phyloP scores from a whole-genome alignment of 1,139 yeast genomes.

The Sugiyamaella japonica region DNA sequence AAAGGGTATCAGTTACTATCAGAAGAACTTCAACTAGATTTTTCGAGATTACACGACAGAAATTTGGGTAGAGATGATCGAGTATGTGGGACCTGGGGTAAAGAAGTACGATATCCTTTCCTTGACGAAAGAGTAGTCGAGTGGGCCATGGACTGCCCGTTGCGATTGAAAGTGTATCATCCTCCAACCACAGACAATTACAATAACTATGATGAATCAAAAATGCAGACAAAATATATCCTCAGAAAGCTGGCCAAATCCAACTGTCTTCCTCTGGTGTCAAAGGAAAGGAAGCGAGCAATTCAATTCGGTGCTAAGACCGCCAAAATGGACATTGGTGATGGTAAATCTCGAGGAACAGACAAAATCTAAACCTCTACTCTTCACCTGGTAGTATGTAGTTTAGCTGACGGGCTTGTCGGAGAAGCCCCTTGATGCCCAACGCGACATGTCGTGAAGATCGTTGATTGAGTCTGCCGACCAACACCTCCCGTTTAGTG shows the following conservation, averaged over 20 bases:
- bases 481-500: no score
- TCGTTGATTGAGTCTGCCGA: no score
- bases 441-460: not conserved
- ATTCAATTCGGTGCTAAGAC: conserved; percentile 95
- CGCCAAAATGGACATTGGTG: conserved; percentile 84
- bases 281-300: conserved; percentile 84
- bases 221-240: conserved; percentile 56
- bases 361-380: conserved; percentile 39
- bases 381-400: not conserved
- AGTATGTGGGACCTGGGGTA: conserved; percentile 82
- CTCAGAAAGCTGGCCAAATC: conserved; percentile 61
- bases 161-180: conserved; percentile 42
- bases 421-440: not conserved
- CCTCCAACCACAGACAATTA: conserved; percentile 26
- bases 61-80: conserved; percentile 91
- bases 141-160: conserved; percentile 45
- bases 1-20: conserved; percentile 43
- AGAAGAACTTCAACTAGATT: conserved; percentile 65
- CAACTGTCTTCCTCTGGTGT: conserved; percentile 54
- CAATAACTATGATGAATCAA: conserved; percentile 22
- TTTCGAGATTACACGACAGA: conserved; percentile 69
- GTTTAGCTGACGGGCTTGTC: not conserved
- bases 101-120: conserved; percentile 87
- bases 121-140: conserved; percentile 63
- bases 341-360: conserved; percentile 64